Evolutionary conservation across 176 grass and related monocot species (phyloP), one percentile per base, ranked within the genome.

Genomic region (Eragrostis curvula): DNA sequence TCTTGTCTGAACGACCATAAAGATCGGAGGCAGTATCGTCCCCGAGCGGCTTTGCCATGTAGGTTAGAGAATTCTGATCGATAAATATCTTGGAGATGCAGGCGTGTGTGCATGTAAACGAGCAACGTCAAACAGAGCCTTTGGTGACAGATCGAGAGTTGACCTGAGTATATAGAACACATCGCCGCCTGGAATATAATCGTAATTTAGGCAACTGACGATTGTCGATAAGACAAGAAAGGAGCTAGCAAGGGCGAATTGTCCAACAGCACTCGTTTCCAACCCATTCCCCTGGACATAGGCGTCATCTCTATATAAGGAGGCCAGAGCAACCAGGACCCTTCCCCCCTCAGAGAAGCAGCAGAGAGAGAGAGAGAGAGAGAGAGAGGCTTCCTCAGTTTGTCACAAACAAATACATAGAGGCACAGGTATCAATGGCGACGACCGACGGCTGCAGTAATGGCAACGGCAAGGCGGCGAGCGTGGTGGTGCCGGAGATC

Each of bases 401-500:
- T 18, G 47, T 14, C 21, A 27, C 44, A 28, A 44, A 25, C 70
- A 20, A 1, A 6, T 7, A 69, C 66, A 2, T 9, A 68, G 18
- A 68, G 23, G 3, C 69, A 28, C n/a, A 10, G 2, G 2, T 16
- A 45, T 14, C 66, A n/a, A 87, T 87, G 85, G 85, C 77, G 63
- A 75, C 70, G 63, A 75, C 13, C 45, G 74, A 81, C 46, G 86
- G 76, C n/a, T 57, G 64, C 17, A 61, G 25, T 6, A 73, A 81
- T 15, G 79, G 67, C 30, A 45, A 10, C 12, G n/a, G 50, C n/a
- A 52, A 49, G 45, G 47, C 16, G 44, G 70, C 70, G 58, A n/a
- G 79, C 8, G 75, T 83, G 66, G 82, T 82, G 79, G 74, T 92
- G 63, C 94, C 91, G 56, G 92, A 94, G 78, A 96, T 96, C 79